phyloP scores from a whole-genome alignment of 768 basidiomycete genomes.

The Hygrophoropsis aurantiaca region DNA sequence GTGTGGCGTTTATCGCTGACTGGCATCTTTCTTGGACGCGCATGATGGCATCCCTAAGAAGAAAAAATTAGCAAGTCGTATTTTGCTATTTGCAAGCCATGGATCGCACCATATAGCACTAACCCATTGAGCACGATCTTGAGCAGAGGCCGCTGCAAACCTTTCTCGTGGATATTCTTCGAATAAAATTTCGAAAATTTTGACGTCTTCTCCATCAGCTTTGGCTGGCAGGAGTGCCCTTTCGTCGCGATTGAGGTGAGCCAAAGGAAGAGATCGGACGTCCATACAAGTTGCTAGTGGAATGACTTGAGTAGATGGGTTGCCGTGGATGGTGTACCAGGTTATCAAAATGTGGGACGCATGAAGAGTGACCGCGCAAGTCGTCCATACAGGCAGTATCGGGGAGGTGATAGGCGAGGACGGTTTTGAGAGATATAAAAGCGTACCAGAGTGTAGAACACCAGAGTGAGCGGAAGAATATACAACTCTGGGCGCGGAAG shows the following conservation, averaged over 20 bases:
- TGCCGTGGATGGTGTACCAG: constrained; percentile 42
- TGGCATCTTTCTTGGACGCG: constrained; percentile 30
- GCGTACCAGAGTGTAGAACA: constrained; percentile 18
- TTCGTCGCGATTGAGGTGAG: constrained; percentile 46
- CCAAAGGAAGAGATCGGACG: constrained; percentile 54
- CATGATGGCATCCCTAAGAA: constrained; percentile 58
- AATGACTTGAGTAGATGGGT: constrained; percentile 45
- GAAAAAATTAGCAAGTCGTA: constrained; percentile 1
- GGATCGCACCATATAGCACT: constrained; percentile 65
- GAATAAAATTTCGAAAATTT: constrained; percentile 67
- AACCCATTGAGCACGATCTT: constrained; percentile 72
- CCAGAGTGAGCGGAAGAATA: neutral
- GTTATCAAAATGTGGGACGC: constrained; percentile 45
- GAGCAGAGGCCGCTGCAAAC: constrained; percentile 60
- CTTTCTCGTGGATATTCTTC: constrained; percentile 51
- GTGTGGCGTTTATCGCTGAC: neutral
- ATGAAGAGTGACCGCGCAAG: constrained; percentile 41
- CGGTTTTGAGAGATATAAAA: constrained; percentile 49
- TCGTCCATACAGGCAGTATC: constrained; percentile 47
- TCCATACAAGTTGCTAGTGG: constrained; percentile 55
- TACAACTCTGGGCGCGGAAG: neutral
- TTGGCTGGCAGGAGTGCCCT: constrained; percentile 37
- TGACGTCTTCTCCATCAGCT: constrained; percentile 40
- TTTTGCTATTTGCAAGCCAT: neutral
- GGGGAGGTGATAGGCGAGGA: constrained; percentile 16